Conservation (phyloP, 345 rosid species). For the Populus nigra region DNA sequence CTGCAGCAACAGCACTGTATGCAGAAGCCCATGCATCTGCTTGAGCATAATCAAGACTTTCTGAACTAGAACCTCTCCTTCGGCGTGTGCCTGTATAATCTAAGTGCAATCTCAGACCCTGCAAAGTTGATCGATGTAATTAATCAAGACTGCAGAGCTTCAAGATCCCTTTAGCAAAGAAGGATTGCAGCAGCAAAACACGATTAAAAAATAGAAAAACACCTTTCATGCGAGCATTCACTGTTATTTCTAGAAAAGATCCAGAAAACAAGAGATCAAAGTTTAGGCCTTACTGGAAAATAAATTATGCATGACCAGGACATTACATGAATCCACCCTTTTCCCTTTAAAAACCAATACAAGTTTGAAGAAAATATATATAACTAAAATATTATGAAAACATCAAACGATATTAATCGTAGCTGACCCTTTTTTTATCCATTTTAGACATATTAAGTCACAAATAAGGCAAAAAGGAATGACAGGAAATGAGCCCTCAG, state of each 20-base stretch:
- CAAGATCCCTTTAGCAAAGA: not conserved
- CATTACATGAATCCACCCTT: too few relatives aligned
- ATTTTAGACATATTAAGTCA: too few relatives aligned
- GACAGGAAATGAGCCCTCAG: too few relatives aligned
- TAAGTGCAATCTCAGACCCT: constrained; percentile 89
- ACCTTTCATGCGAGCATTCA: not conserved
- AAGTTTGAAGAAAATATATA: too few relatives aligned
- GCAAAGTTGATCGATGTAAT: constrained; percentile 24
- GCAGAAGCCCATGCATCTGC: constrained; percentile 89
- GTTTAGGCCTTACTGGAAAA: not conserved
- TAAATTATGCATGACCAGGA: too few relatives aligned
- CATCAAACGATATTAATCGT: too few relatives aligned
- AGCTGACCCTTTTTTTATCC: too few relatives aligned
- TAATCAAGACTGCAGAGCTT: not conserved
- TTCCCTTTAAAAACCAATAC: too few relatives aligned
- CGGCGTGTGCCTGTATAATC: constrained; percentile 55
- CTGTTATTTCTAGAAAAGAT: not conserved
- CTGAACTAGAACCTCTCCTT: constrained; percentile 44
- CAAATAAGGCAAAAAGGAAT: too few relatives aligned
- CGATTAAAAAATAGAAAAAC: not conserved
- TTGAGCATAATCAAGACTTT: constrained; percentile 53
- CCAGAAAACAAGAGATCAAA: not conserved
- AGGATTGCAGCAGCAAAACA: not conserved
- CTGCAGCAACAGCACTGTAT: constrained; percentile 82
- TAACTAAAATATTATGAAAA: too few relatives aligned